Percentiles rank a stretch among this genome's conserved stretches.
phyloP scores from a whole-genome alignment of 1,139 yeast genomes.

The Debaryomyces subglobosus region DNA sequence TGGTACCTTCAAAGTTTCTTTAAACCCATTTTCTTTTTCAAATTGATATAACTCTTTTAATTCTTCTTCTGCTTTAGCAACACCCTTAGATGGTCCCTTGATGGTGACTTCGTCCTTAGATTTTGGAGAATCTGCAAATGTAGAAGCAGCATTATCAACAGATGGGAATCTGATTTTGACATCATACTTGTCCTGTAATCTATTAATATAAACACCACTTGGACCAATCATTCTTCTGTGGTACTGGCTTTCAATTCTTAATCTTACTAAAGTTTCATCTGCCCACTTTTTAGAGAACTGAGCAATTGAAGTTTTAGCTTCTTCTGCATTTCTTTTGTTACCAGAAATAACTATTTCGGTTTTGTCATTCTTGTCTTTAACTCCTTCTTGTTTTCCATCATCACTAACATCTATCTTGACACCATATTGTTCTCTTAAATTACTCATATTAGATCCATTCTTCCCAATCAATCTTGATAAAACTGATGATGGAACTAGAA shows the following conservation, averaged over 20 bases:
- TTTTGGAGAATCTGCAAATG: slow-evolving; percentile 39
- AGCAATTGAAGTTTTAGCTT: slow-evolving; percentile 62
- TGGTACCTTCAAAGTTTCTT: slow-evolving; percentile 66
- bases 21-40: slow-evolving; percentile 85
- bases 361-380: slow-evolving; percentile 42
- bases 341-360: slow-evolving; percentile 72
- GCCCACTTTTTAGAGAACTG: slow-evolving; percentile 75
- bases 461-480: slow-evolving; percentile 88
- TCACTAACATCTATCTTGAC: slow-evolving; percentile 70
- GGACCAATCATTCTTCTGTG: slow-evolving; percentile 87
- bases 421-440: slow-evolving; percentile 75
- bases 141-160: slow-evolving; percentile 31
- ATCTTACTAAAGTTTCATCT: slow-evolving; percentile 69
- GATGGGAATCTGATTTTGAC: slow-evolving; percentile 80
- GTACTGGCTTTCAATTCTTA: slow-evolving; percentile 74
- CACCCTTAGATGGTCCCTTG: slow-evolving; percentile 92
- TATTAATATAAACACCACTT: slow-evolving; percentile 77
- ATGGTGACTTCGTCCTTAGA: slow-evolving; percentile 70
- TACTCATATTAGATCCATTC: slow-evolving; percentile 74
- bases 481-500: slow-evolving; percentile 64
- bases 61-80: slow-evolving; percentile 83
- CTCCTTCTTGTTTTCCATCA: slow-evolving; percentile 28
- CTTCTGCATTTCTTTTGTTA: slow-evolving; percentile 75
- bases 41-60: slow-evolving; percentile 79
- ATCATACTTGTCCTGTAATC: slow-evolving; percentile 86